Conservation (phyloP, 2,329 filamentous ascomycete species). For the Fonsecaea erecta region DNA sequence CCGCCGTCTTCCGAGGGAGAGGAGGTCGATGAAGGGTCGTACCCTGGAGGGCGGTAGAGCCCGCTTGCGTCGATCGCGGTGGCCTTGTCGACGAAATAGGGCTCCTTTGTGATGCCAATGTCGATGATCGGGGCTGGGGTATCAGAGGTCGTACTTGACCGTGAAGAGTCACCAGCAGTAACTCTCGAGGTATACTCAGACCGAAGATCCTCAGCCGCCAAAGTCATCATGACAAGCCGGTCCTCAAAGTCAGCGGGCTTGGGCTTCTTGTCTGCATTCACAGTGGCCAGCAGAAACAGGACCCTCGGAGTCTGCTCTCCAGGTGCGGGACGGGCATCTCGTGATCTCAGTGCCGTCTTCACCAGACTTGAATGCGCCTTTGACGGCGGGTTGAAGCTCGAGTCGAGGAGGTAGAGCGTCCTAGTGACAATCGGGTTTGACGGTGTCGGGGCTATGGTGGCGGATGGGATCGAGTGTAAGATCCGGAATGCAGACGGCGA, state of each 20-base stretch:
- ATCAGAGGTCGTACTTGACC: background rate
- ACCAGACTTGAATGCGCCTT: slow-evolving; percentile 63
- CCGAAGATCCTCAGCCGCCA: slow-evolving; percentile 52
- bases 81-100: slow-evolving; percentile 56
- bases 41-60: slow-evolving; percentile 41
- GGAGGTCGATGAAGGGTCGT: background rate
- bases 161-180: too few species aligned
- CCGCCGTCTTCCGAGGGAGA: background rate
- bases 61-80: slow-evolving; percentile 47
- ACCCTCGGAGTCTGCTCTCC: slow-evolving; percentile 49
- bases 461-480: slow-evolving; percentile 23
- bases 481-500: slow-evolving; percentile 29
- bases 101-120: slow-evolving; percentile 54
- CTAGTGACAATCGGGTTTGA: slow-evolving; percentile 15
- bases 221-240: slow-evolving; percentile 55
- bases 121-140: slow-evolving; percentile 46
- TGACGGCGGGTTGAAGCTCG: slow-evolving; percentile 69
- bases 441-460: slow-evolving; percentile 14
- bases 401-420: slow-evolving; percentile 65
- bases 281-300: slow-evolving; percentile 64
- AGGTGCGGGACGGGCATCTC: background rate
- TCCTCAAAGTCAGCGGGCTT: slow-evolving; percentile 56
- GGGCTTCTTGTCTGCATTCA: slow-evolving; percentile 67
- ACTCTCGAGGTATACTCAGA: background rate
- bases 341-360: slow-evolving; percentile 53